Evolutionary conservation across 2,329 filamentous ascomycete genomes (phyloP).

Genomic region (Apiospora rasikravindrae): DNA sequence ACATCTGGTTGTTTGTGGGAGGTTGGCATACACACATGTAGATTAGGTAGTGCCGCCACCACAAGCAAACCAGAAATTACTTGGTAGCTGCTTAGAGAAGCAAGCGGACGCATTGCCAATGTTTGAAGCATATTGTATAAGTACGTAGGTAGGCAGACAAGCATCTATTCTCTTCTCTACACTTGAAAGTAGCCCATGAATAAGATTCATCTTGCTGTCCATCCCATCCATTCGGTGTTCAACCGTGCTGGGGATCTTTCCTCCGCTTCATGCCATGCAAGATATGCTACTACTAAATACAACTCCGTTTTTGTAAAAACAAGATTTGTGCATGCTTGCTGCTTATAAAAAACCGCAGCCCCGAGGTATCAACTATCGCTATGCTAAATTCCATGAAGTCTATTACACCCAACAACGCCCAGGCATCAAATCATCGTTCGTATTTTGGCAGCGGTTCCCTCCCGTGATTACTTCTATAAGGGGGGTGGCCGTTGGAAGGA

Average conservation of each 20-base stretch:
- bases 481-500: slow-evolving; percentile 44
- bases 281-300: not conserved
- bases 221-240: not conserved
- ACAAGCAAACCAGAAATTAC: not conserved
- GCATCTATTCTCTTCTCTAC: slow-evolving; percentile 9
- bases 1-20: not conserved
- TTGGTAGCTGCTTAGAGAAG: not conserved
- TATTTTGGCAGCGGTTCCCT: slow-evolving; percentile 43
- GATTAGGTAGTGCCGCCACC: no score
- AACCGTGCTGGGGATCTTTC: not conserved
- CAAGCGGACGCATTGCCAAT: not conserved
- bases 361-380: slow-evolving; percentile 15
- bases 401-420: slow-evolving; percentile 16
- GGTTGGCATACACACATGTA: no score
- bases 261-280: not conserved
- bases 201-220: not conserved
- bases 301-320: not conserved
- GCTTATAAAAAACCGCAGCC: not conserved
- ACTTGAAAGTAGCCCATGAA: not conserved
- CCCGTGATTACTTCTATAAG: slow-evolving; percentile 22
- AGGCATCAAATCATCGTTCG: slow-evolving; percentile 36
- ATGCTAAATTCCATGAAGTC: slow-evolving; percentile 18
- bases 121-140: not conserved
- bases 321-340: not conserved
- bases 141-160: not conserved